Conservation (phyloP, 2,329 filamentous ascomycete species). For the Grosmannia huntii region DNA sequence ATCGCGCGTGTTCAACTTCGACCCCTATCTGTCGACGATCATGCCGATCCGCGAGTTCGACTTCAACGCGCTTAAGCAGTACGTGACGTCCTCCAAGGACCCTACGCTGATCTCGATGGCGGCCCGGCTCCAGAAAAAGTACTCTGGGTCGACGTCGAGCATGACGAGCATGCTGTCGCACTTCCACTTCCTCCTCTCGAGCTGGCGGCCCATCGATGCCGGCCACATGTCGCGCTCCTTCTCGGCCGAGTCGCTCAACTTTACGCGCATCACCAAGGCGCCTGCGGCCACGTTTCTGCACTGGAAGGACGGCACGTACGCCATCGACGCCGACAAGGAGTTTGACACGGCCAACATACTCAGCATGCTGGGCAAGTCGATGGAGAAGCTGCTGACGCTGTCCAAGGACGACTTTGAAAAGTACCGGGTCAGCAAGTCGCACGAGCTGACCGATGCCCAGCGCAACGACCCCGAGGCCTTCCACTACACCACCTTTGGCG, state of each 20-base stretch:
- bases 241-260: slow-evolving; percentile 44
- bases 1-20: slow-evolving; percentile 88
- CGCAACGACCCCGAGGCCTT: slow-evolving; percentile 63
- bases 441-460: slow-evolving; percentile 59
- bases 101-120: slow-evolving; percentile 56
- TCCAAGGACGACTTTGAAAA: slow-evolving; percentile 74
- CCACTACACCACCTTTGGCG: slow-evolving; percentile 75
- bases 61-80: slow-evolving; percentile 72
- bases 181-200: slow-evolving; percentile 83
- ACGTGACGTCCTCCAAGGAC: slow-evolving; percentile 87
- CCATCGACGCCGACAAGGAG: slow-evolving; percentile 92
- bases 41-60: slow-evolving; percentile 93
- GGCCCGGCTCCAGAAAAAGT: slow-evolving; percentile 55
- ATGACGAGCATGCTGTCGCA: slow-evolving; percentile 83
- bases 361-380: slow-evolving; percentile 84
- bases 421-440: slow-evolving; percentile 57
- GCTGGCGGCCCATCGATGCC: slow-evolving; percentile 63
- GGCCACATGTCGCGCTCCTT: slow-evolving; percentile 57
- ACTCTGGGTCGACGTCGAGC: slow-evolving; percentile 90
- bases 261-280: slow-evolving; percentile 58
- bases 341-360: slow-evolving; percentile 76
- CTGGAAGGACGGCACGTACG: slow-evolving; percentile 66
- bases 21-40: slow-evolving; percentile 82
- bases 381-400: slow-evolving; percentile 88
- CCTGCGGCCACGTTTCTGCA: slow-evolving; percentile 74